Base-by-base conservation (phyloP, 768 basidiomycete genomes). In the Lactarius sp. region DNA sequence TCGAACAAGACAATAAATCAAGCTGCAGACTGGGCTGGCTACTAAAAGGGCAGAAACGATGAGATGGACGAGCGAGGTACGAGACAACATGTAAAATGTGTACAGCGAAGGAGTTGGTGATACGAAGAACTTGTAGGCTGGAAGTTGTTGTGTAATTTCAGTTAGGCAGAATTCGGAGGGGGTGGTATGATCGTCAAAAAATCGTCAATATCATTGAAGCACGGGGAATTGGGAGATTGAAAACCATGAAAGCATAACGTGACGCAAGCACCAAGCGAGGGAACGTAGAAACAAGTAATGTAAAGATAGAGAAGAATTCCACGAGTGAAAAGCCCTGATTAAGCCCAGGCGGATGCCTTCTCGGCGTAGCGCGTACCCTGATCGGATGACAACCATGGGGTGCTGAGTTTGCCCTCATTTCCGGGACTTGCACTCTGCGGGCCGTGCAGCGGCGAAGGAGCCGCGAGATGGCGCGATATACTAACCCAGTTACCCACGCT, bases 401-500 rank as follows among this genome's bases (percentile, higher is more conserved):
- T 79, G 71, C 79, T 82, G 59, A 76, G 74, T 71, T 80, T 83
- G 68, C 77, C 77, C 62, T 86, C 85, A 66, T 81, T 79, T 34
- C 80, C 82, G 4, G 83, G 81, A 70, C 83, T 85, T 8, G 85
- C 76, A 44, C 81, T 78, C 61, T 83, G 81, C 13, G 84, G 78
- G 56, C 74, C 68, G 44, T 66, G 60, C 68, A 83, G 83, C 44
- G 83, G 71, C n/a, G 78, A 75, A 42, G 78, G 77, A 62, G 77
- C 75, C 57, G 76, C 75, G 57, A 85, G 75, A 70, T 79, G 80
- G 70, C 85, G 81, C 33, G 83, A 72, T 68, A 88, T 78, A 69
- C 75, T 83, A 49, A 79, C 86, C 90, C 90, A 91, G 71, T 90
- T 91, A 37, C 88, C 88, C 33, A 86, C 87, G 72, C 89, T 91